Base-by-base conservation (phyloP, 306 rosid species). In the Delonix regia region DNA sequence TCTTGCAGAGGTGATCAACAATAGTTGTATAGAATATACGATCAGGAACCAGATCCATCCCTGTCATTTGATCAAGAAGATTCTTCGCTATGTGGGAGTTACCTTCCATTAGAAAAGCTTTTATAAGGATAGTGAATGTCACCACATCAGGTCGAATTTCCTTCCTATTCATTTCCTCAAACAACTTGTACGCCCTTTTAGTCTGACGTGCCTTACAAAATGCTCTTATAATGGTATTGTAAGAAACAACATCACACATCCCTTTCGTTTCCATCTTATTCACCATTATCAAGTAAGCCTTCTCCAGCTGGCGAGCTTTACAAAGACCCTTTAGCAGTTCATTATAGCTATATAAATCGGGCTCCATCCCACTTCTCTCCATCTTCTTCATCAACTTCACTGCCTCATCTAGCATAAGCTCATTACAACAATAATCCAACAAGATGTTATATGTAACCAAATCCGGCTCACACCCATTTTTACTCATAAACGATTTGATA, bases 401-500 rank as follows among this genome's bases (percentile, higher is more conserved):
- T 0, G 89, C 98, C 77, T 85, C 88, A 34, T 88, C 94, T 67
- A 89, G 62, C 94, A 87, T 82, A 75, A 83, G 89, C 86, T 78
- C 86, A 77, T 95, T 81, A 84, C 99, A 92, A 78, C 91, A 86
- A 76, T 90, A 92, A 81, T 92, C 87, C 90, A 92, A 83, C 80
- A 95, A 77, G 76, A 88, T 86, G 74, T 95, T 95, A 74, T 95
- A 88, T 11, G 99, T 92, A 66, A 92, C 88, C 85, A 92, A 88
- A 85, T 95, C 99, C 0, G 98, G 96, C 52, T 65, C 83, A 59
- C 93, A 82, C 52, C 97, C 99, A 57, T 81, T 88, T 64, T 55
- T 80, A 73, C 81, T 84, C 99, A 95, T 91, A 78, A 92, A 95
- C 11, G 76, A 79, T 82, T 85, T 91, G 63, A 95, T 92, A 0